A percentile compares a stretch with the other conserved stretches of the same genome.
Conservation (phyloP, 768 basidiomycete genomes). For the Leccinellum albellum region DNA sequence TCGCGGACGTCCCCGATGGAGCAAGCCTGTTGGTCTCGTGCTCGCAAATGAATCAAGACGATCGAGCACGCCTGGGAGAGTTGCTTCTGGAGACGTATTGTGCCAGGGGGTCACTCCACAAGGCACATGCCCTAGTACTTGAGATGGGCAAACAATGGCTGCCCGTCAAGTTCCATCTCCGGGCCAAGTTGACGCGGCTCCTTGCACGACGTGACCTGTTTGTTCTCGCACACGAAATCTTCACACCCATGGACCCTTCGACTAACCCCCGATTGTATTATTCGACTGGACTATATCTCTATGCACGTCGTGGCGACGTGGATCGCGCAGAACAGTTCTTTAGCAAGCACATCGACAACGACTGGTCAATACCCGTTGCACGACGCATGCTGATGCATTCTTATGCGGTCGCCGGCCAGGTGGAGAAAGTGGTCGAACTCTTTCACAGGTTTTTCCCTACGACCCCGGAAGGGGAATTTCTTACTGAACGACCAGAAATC, state of each 20-base stretch:
- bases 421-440: conserved; percentile 39
- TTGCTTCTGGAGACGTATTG: conserved; percentile 43
- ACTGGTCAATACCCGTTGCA: conserved; percentile 27
- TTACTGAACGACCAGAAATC: conserved; percentile 38
- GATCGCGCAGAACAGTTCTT: conserved; percentile 43
- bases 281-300: conserved; percentile 49
- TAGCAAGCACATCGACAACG: conserved; percentile 29
- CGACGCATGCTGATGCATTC: conserved; percentile 52
- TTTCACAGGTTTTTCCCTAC: conserved; percentile 57
- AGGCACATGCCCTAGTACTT: conserved; percentile 39
- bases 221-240: conserved; percentile 44
- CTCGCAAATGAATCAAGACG: conserved; percentile 24
- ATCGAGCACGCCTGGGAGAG: conserved; percentile 32
- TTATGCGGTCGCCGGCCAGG: conserved; percentile 45
- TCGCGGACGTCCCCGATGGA: conserved; percentile 34
- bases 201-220: conserved; percentile 40
- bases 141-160: conserved; percentile 39
- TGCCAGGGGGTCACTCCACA: conserved; percentile 27
- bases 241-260: conserved; percentile 28
- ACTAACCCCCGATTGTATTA: conserved; percentile 22
- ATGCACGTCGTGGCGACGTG: conserved; percentile 50
- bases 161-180: conserved; percentile 24
- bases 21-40: conserved; percentile 20
- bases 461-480: conserved; percentile 24
- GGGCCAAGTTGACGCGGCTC: conserved; percentile 38